Percentiles rank a stretch among this genome's conserved stretches.
phyloP scores from a whole-genome alignment of 2,329 filamentous ascomycete genomes.

The Diatrype stigma region DNA sequence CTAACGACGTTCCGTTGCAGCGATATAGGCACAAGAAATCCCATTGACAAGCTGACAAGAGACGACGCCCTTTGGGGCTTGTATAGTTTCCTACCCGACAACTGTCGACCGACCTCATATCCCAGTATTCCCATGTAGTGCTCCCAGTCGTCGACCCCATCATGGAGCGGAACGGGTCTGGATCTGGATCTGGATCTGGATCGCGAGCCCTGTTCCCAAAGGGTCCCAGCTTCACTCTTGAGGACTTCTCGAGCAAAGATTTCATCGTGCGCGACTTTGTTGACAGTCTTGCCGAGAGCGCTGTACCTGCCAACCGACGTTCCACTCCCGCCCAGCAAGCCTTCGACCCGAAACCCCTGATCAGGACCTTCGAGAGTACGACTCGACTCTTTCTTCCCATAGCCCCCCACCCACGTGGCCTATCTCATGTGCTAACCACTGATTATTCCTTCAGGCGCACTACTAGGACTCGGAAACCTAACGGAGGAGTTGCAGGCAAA shows the following conservation, averaged over 20 bases:
- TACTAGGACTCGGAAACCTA: slow-evolving; percentile 65
- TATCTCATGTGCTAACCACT: slow-evolving; percentile 29
- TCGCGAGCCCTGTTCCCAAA: slow-evolving; percentile 69
- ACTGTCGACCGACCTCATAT: neutral
- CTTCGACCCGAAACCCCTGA: slow-evolving; percentile 96
- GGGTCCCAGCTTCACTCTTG: slow-evolving; percentile 79
- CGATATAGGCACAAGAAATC: too few species aligned
- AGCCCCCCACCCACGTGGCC: too few species aligned
- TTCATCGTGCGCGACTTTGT: slow-evolving; percentile 99
- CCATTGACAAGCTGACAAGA: too few species aligned
- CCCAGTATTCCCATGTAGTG: slow-evolving; percentile 15
- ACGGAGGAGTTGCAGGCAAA: slow-evolving; percentile 82
- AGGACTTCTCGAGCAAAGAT: slow-evolving; percentile 84
- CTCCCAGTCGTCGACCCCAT: slow-evolving; percentile 13
- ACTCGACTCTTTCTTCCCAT: neutral
- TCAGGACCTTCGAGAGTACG: slow-evolving; percentile 84
- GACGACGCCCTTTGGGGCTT: neutral
- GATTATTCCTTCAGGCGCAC: slow-evolving; percentile 44
- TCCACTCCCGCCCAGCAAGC: slow-evolving; percentile 61
- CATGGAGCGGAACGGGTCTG: slow-evolving; percentile 41
- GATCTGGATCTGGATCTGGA: too few species aligned
- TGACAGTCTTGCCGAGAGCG: slow-evolving; percentile 83
- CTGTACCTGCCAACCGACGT: slow-evolving; percentile 73
- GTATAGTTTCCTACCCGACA: neutral
- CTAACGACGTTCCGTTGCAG: neutral